Conservation (phyloP, 208 protist species). For the Baffinella frigidus region DNA sequence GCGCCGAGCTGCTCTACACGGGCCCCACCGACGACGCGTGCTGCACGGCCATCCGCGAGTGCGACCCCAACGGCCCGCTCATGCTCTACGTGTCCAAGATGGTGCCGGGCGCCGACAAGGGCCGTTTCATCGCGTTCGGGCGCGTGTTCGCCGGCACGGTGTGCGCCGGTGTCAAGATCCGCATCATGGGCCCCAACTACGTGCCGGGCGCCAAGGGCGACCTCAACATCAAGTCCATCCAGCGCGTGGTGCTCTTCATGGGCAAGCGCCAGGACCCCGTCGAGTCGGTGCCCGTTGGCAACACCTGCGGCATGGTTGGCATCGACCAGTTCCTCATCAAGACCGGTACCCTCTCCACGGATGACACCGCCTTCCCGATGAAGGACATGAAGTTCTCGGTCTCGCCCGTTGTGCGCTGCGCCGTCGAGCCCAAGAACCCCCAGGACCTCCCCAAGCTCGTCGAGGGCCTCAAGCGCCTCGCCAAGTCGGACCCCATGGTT, state of each 20-base stretch:
- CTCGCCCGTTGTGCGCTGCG: conserved; percentile 96
- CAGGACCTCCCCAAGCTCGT: conserved; percentile 84
- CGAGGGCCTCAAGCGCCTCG: conserved; percentile 94
- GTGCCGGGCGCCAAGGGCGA: conserved; percentile 89
- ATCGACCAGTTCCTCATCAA: conserved; percentile 99
- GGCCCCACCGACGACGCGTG: conserved; percentile 90
- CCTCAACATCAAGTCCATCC: conserved; percentile 87
- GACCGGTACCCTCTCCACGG: conserved; percentile 94
- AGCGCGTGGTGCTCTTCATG: conserved; percentile 95
- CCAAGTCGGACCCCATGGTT: conserved; percentile 94
- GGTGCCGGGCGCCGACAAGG: conserved; percentile 95
- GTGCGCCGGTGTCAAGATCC: conserved; percentile 91
- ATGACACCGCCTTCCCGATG: conserved; percentile 82
- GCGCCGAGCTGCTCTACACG: conserved; percentile 92
- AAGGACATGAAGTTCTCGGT: conserved; percentile 99
- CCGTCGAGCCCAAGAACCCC: conserved; percentile 94
- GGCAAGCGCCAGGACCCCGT: conserved; percentile 91
- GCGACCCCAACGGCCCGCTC: conserved; percentile 89
- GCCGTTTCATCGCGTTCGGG: conserved; percentile 96
- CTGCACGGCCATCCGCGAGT: conserved; percentile 85
- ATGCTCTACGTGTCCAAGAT: conserved; percentile 99
- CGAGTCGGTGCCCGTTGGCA: conserved; percentile 95
- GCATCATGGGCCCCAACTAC: conserved; percentile 98
- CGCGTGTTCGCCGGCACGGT: conserved; percentile 93
- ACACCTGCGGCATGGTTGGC: conserved; percentile 95